These are phyloP conservation scores for Hypoxylon subgilvum DNA, from an alignment of 495 filamentous ascomycete species.

Conservation along the genomic window DNA sequence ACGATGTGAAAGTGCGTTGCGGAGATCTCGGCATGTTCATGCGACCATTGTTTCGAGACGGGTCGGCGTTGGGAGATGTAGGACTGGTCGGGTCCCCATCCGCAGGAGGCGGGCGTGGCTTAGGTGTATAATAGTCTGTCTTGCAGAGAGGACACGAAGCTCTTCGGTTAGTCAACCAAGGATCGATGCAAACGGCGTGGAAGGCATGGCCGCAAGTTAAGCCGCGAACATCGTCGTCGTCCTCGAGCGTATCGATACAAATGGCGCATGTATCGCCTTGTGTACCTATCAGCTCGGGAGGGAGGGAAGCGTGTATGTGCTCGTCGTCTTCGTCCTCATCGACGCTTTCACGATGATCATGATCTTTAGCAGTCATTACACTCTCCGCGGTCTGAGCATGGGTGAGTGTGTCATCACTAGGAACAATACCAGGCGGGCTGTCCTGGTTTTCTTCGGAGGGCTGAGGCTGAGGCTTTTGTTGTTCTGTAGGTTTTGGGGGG, in stretches of 20 bases:
- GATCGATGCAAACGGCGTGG: constrained; percentile 91
- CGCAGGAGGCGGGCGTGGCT: constrained; percentile 63
- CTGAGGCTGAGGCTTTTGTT: constrained; percentile 11
- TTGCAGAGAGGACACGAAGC: constrained; percentile 98
- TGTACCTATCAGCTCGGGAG: constrained; percentile 79
- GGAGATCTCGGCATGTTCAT: constrained; percentile 51
- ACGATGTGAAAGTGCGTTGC: constrained; percentile 40
- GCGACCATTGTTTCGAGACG: constrained; percentile 43
- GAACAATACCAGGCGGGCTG: not conserved
- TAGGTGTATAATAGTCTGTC: constrained; percentile 91
- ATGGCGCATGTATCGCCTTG: constrained; percentile 98
- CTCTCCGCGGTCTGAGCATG: constrained; percentile 23
- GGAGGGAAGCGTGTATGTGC: constrained; percentile 80
- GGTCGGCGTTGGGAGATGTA: constrained; percentile 26
- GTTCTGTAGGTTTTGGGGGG: not conserved
- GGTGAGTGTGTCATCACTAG: constrained; percentile 17
- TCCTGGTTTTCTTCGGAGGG: constrained; percentile 5
- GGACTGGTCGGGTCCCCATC: constrained; percentile 43
- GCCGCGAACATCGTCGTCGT: constrained; percentile 93
- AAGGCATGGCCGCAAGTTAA: constrained; percentile 95
- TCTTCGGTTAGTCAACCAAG: constrained; percentile 90
- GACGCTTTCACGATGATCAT: constrained; percentile 23
- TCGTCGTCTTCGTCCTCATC: constrained; percentile 83
- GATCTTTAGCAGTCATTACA: constrained; percentile 23
- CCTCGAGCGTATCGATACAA: constrained; percentile 90